Percentiles rank a stretch among this genome's conserved stretches.
These are phyloP conservation scores for Karstenula rhodostoma DNA, from an alignment of 2,329 filamentous ascomycete species.

Conservation along the genomic window DNA sequence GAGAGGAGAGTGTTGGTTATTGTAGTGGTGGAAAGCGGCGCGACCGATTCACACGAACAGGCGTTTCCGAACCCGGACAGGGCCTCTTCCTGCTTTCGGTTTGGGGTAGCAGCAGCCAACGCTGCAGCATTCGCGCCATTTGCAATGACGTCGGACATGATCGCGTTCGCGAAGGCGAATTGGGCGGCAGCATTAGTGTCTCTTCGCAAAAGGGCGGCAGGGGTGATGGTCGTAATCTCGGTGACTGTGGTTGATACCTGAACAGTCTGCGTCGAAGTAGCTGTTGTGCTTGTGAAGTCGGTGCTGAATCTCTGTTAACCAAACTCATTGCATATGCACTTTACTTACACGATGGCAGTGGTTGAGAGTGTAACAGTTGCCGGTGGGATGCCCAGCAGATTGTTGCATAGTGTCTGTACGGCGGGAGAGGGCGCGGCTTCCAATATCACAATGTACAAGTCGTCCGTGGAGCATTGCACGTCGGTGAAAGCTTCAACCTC, in stretches of 20 bases:
- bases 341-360: conserved; percentile 36
- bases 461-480: conserved; percentile 23
- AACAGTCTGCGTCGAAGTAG: conserved; percentile 27
- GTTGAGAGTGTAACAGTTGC: conserved; percentile 30
- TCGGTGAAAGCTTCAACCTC: conserved; percentile 11
- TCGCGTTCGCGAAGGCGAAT: conserved; percentile 28
- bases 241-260: conserved; percentile 32
- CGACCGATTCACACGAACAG: conserved; percentile 40
- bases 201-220: conserved; percentile 23
- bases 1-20: conserved; percentile 31
- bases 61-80: conserved; percentile 36
- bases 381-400: conserved; percentile 36
- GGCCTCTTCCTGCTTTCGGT: conserved; percentile 26
- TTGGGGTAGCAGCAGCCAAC: conserved; percentile 19
- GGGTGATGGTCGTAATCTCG: conserved; percentile 30
- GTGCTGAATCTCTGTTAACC: conserved; percentile 31
- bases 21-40: conserved; percentile 40
- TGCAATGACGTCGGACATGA: conserved; percentile 33
- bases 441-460: conserved; percentile 29
- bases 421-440: conserved; percentile 20
- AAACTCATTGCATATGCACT: neutral
- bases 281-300: conserved; percentile 26
- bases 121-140: conserved; percentile 24
- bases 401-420: conserved; percentile 38
- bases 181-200: conserved; percentile 26